A percentile compares a stretch with the other conserved stretches of the same genome.
Evolutionary conservation across 2,329 filamentous ascomycete genomes (phyloP).

Genomic region (Endoconidiophora polonica): DNA sequence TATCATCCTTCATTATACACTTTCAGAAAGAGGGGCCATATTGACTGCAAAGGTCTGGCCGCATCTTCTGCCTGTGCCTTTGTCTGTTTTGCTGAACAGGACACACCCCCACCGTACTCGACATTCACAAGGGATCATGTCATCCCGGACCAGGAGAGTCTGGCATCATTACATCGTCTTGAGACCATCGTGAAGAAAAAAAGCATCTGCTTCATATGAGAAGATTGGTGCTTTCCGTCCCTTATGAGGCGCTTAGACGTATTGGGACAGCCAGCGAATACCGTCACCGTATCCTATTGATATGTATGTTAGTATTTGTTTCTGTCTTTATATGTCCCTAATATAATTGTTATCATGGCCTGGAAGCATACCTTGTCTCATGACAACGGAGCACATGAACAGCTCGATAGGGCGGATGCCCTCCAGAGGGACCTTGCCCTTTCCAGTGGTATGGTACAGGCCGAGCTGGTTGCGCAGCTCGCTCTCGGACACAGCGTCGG

Average conservation of each 20-base stretch:
- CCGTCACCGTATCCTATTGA: slow-evolving; percentile 62
- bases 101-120: background rate
- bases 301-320: slow-evolving; percentile 13
- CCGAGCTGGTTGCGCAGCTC: slow-evolving; percentile 84
- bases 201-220: background rate
- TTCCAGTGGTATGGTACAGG: slow-evolving; percentile 89
- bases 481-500: slow-evolving; percentile 86
- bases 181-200: background rate
- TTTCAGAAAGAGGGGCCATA: too few relatives aligned
- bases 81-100: background rate
- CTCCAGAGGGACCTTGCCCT: slow-evolving; percentile 85
- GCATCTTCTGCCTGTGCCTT: background rate
- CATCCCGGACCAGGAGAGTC: background rate
- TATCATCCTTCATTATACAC: too few relatives aligned
- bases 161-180: background rate
- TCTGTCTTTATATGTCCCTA: background rate
- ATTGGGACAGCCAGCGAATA: slow-evolving; percentile 85
- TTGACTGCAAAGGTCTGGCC: background rate
- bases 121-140: slow-evolving; percentile 8
- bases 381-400: slow-evolving; percentile 98
- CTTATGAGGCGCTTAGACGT: slow-evolving; percentile 45
- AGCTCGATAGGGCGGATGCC: slow-evolving; percentile 90
- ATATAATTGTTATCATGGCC: slow-evolving; percentile 1
- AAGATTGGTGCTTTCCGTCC: background rate
- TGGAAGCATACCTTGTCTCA: slow-evolving; percentile 61